Percentiles rank a stretch among this genome's conserved stretches.
These are phyloP conservation scores for Epichloe gansuensis DNA, from an alignment of 2,329 filamentous ascomycete genomes.

Conservation along the genomic window DNA sequence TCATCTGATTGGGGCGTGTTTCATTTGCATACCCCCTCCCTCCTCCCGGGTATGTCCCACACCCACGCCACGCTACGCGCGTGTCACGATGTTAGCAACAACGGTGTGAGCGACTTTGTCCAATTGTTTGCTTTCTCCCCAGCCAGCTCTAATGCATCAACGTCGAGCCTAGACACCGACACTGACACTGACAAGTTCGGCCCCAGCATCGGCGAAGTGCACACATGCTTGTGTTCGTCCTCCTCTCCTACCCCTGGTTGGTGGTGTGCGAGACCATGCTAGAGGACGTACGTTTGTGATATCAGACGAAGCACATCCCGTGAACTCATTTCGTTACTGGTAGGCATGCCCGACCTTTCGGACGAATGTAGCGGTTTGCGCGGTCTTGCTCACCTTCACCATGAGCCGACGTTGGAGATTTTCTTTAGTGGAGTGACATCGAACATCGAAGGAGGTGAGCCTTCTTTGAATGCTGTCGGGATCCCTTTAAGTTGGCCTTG, in stretches of 20 bases:
- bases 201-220: not conserved
- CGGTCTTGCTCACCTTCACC: not conserved
- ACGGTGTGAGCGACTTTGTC: constrained; percentile 4
- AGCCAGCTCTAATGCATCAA: not conserved
- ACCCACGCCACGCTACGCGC: constrained; percentile 6
- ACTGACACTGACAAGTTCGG: constrained; percentile 1
- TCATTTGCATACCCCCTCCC: not conserved
- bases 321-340: not conserved
- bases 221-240: not conserved
- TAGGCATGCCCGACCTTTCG: not conserved
- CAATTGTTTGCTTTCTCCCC: constrained; percentile 6
- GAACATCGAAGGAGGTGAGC: not conserved
- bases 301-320: not conserved
- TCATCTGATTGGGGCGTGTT: not conserved
- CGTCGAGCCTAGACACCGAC: not conserved
- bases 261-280: not conserved
- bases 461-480: not conserved
- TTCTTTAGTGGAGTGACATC: not conserved
- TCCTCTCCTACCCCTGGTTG: not conserved
- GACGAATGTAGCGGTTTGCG: not conserved
- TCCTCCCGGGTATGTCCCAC: not conserved
- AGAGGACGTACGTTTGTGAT: not conserved
- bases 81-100: constrained; percentile 2
- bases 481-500: not conserved
- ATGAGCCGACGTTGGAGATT: not conserved